These are phyloP conservation scores for Cladosporium austrohemisphaericum DNA, from an alignment of 2,329 filamentous ascomycete species.

Conservation along the genomic window DNA sequence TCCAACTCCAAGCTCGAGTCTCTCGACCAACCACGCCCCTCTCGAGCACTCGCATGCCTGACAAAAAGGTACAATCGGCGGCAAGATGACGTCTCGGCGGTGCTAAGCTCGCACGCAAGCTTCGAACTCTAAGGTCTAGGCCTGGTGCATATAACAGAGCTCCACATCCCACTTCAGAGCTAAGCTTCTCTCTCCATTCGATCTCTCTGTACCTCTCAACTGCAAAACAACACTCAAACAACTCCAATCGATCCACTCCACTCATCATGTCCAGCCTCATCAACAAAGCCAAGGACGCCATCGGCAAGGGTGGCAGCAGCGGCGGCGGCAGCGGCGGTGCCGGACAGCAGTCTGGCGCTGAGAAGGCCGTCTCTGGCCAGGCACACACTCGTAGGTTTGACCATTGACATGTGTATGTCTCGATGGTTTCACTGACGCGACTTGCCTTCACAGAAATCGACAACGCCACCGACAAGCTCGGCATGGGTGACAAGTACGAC, in stretches of 20 bases:
- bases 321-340: background rate
- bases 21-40: background rate
- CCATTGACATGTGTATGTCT: background rate
- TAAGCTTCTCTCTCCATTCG: background rate
- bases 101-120: background rate
- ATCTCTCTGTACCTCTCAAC: background rate
- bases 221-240: too few species aligned
- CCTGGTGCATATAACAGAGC: background rate
- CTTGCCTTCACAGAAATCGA: conserved; percentile 18
- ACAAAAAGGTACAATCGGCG: too few species aligned
- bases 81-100: background rate
- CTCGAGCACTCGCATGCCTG: too few species aligned
- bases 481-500: conserved; percentile 26
- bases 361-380: conserved; percentile 20
- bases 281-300: conserved; percentile 23
- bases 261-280: conserved; percentile 23
- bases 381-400: conserved; percentile 18
- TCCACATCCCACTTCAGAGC: too few species aligned
- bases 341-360: conserved; percentile 8
- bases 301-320: conserved; percentile 18
- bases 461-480: conserved; percentile 21
- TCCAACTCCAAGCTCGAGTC: background rate
- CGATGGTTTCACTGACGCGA: too few species aligned
- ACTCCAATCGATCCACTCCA: background rate
- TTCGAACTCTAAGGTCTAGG: background rate